Evolutionary conservation across 2,329 filamentous ascomycete species (phyloP).

Genomic region (Pyrenophora teres): DNA sequence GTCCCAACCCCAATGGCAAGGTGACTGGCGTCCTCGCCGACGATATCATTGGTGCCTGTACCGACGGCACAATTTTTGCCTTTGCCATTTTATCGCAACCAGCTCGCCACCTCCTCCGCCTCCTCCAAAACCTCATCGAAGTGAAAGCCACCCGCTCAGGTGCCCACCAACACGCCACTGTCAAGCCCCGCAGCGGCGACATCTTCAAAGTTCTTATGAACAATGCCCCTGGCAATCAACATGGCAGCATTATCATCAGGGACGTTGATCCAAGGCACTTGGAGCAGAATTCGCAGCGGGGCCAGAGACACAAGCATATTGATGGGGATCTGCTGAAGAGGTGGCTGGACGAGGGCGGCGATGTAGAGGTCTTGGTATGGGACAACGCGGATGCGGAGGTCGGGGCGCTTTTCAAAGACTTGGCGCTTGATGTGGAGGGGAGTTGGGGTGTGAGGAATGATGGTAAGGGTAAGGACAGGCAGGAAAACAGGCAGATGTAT

Average conservation of each 20-base stretch:
- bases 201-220: conserved; percentile 33
- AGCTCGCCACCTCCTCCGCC: conserved; percentile 70
- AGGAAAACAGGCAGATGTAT: conserved; percentile 10
- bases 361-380: conserved; percentile 19
- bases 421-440: conserved; percentile 24
- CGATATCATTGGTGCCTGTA: conserved; percentile 56
- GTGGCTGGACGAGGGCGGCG: conserved; percentile 34
- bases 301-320: conserved; percentile 42
- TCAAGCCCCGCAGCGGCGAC: conserved; percentile 22
- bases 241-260: conserved; percentile 21
- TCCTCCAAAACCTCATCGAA: conserved; percentile 69
- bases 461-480: conserved; percentile 13
- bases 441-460: conserved; percentile 14
- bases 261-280: conserved; percentile 35
- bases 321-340: conserved; percentile 50
- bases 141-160: conserved; percentile 23
- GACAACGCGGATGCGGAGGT: conserved; percentile 28
- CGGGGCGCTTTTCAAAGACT: conserved; percentile 27
- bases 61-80: conserved; percentile 58
- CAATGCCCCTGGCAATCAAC: conserved; percentile 26
- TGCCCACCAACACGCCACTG: conserved; percentile 14
- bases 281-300: conserved; percentile 16
- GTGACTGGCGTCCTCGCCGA: conserved; percentile 49
- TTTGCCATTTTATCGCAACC: conserved; percentile 68
- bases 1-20: conserved; percentile 17